A percentile compares a stretch with the other conserved stretches of the same genome.
These are phyloP conservation scores for Linnemannia schmuckeri DNA, from an alignment of 192 early-diverging fungal genomes.

Conservation along the genomic window DNA sequence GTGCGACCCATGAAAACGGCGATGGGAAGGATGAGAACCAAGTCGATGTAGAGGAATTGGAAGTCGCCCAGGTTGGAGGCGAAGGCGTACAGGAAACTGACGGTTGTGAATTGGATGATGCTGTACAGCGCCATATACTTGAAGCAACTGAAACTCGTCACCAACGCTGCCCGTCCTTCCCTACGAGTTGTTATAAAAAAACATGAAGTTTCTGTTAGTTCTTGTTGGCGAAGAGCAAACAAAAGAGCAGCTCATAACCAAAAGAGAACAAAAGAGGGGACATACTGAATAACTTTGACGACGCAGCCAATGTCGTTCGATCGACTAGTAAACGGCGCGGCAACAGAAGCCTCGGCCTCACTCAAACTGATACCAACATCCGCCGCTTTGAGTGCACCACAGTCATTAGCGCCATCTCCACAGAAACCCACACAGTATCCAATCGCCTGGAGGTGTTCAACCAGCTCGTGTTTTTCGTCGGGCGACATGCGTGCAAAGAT, in stretches of 20 bases:
- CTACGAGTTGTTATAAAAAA: slow-evolving; percentile 36
- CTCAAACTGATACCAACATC: slow-evolving; percentile 97
- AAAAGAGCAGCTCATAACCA: neutral
- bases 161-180: slow-evolving; percentile 95
- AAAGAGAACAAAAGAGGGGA: slow-evolving; percentile 19
- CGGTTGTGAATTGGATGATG: slow-evolving; percentile 96
- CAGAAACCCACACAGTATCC: slow-evolving; percentile 97
- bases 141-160: slow-evolving; percentile 98
- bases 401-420: slow-evolving; percentile 99
- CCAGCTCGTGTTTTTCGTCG: slow-evolving; percentile 96
- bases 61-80: slow-evolving; percentile 92
- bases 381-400: slow-evolving; percentile 94
- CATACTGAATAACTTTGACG: slow-evolving; percentile 84
- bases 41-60: slow-evolving; percentile 97
- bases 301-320: slow-evolving; percentile 94
- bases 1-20: slow-evolving; percentile 94
- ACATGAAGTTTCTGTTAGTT: neutral
- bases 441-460: slow-evolving; percentile 88
- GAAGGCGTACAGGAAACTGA: slow-evolving; percentile 91
- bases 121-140: slow-evolving; percentile 99
- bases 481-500: slow-evolving; percentile 99
- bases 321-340: slow-evolving; percentile 96
- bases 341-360: slow-evolving; percentile 98
- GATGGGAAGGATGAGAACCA: slow-evolving; percentile 91
- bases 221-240: neutral